Base-by-base conservation (phyloP, 2,329 filamentous ascomycete species). In the Botrytis sinoallii region DNA sequence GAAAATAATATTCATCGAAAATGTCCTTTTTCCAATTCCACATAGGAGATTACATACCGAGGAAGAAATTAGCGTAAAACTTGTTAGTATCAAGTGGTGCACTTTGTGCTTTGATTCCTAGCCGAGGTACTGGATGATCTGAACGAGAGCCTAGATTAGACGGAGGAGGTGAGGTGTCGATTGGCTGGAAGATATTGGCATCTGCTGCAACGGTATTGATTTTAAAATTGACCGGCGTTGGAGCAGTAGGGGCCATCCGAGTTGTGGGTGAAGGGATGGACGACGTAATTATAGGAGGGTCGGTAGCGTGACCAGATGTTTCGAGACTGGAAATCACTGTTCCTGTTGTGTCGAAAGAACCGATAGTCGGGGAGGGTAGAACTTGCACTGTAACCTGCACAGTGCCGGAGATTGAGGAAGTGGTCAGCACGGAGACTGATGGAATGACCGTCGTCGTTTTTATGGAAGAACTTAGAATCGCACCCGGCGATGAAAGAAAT, bases 41-140 rank as follows among this genome's bases (percentile, higher is more conserved):
- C 5, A 29, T 9, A 57, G 14, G 14, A 57, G 52, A 57, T 6
- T 57, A 57, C 52, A 18, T 29, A 57, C 52, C 92, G 0, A 98
- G 85, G 81, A 94, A 94, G 76, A 96, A 89, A 79, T 96, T 96
- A 77, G 91, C 87, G 78, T 93, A 93, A 81, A 94, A 95, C 79
- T 93, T 95, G 85, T 95, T 95, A 38, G 93, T 95, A 68, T 89
- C 85, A 64, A 93, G 83, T 5, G 91, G 89, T 0, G 81, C 80
- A 57, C 73, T 73, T 60, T 82, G 78, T 32, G 74, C 66, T 16
- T 77, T 63, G 18, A 91, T 84, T 9, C 88, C 88, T 35, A 84
- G 80, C 22, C 88, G 85, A 59, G 86, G 82, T 40, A 88, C 88
- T 0, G 90, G 90, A 76, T 92, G 90, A 76, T 91, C 88, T 32